These are phyloP conservation scores for Sphagnum magellanicum DNA, from an alignment of 228 moss, liverwort and hornwort genomes.

Conservation along the genomic window DNA sequence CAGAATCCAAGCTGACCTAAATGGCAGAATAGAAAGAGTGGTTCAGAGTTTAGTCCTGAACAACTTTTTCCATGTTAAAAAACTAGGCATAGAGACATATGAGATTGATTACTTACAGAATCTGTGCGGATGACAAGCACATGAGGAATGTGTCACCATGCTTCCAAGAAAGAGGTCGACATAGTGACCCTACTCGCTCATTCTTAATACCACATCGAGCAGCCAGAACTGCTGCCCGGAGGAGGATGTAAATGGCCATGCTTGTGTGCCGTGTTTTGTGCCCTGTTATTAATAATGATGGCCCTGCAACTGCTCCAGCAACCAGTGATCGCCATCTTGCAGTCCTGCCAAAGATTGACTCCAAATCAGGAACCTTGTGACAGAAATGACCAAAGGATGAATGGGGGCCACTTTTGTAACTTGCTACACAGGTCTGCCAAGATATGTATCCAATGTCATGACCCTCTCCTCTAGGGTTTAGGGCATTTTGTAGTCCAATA, in stretches of 20 bases:
- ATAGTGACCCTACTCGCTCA: conserved; percentile 61
- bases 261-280: conserved; percentile 83
- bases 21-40: conserved; percentile 12
- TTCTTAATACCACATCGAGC: conserved; percentile 89
- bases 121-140: conserved; percentile 91
- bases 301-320: conserved; percentile 93
- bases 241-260: conserved; percentile 89
- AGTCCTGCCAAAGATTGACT: conserved; percentile 34
- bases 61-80: neutral
- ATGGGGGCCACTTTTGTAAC: too few relatives aligned
- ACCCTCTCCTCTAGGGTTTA: too few relatives aligned
- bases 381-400: too few relatives aligned
- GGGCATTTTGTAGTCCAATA: too few relatives aligned
- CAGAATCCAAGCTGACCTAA: conserved; percentile 87
- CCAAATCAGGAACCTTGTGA: too few relatives aligned
- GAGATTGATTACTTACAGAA: conserved; percentile 57
- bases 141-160: conserved; percentile 96
- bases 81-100: neutral
- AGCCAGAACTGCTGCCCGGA: conserved; percentile 88
- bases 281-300: conserved; percentile 84
- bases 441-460: too few relatives aligned
- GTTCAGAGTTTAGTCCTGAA: too few relatives aligned
- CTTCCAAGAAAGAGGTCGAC: conserved; percentile 86
- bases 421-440: too few relatives aligned
- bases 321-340: conserved; percentile 86